Base-by-base conservation (phyloP, 306 rosid genomes). In the Carpinus viminea region DNA sequence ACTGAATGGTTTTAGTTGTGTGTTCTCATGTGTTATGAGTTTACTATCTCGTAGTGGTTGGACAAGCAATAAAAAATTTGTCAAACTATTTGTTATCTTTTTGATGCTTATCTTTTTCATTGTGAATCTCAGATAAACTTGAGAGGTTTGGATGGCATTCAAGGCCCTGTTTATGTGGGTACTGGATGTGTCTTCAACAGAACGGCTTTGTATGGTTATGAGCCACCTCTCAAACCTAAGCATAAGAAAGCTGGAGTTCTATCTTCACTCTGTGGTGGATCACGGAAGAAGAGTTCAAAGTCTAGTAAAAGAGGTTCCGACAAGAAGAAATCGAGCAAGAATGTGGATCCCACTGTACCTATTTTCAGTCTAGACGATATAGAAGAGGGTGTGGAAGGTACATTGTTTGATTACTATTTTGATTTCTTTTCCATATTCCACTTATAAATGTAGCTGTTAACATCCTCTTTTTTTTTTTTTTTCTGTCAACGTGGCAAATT, bases 111-210 rank as follows among this genome's bases (percentile, higher is more conserved):
- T 46, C 57, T 69, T 13, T 72, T 75, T 18, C 28, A 26, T 83
- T 72, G 10, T 86, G 45, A 62, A 57, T 77, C 68, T 76, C 87
- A 95, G 98, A 95, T 95, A 80, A 95, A 95, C 86, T 91, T 95
- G 86, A 87, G 98, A 84, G 98, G 98, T 73, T 86, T 95, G 89
- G 98, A 95, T 80, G 98, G 98, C 12, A 85, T 95, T 79, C 98
- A 95, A 84, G 98, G 98, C 26, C 98, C 98, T 53, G 98, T 95
- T 81, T 95, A 95, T 80, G 98, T 92, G 84, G 98, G 98, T 59
- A 95, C 98, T 51, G 98, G 98, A 71, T 95, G 98, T 66, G 97
- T 92, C 73, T 95, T 95, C 87, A 95, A 95, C 36, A 86, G 98
- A 82, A 90, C 97, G 20, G 98, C 98, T 12, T 87, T 95, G 57